Conservation (phyloP, 805 yeast genomes). For the Candida alai region DNA sequence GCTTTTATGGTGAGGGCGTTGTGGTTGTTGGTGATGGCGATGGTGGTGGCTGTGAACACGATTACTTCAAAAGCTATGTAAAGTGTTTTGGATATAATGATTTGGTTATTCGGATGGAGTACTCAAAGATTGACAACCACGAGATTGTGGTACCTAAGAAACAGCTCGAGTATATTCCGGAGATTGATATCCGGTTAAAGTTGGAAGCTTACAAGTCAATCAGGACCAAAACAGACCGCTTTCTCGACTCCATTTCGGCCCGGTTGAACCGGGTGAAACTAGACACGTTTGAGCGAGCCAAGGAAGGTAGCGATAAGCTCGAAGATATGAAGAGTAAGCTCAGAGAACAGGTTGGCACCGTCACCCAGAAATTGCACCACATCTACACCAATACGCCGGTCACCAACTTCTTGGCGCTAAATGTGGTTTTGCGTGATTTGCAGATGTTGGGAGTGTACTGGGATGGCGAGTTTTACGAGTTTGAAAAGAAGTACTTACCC, state of each 20-base stretch:
- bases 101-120: conserved; percentile 74
- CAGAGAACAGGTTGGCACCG: conserved; percentile 44
- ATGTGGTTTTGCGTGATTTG: conserved; percentile 61
- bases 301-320: conserved; percentile 61
- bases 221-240: conserved; percentile 46
- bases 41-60: conserved; percentile 61
- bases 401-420: conserved; percentile 66
- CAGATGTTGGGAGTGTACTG: conserved; percentile 83
- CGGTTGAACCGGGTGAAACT: conserved; percentile 75
- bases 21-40: conserved; percentile 12
- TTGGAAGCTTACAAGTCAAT: conserved; percentile 57
- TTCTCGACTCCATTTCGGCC: conserved; percentile 69
- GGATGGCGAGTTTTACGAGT: conserved; percentile 79
- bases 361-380: conserved; percentile 44
- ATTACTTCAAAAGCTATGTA: conserved; percentile 75
- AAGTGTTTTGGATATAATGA: conserved; percentile 82
- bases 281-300: conserved; percentile 65
- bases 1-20: conserved; percentile 60
- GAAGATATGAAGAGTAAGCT: conserved; percentile 54
- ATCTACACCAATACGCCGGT: conserved; percentile 56
- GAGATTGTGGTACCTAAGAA: conserved; percentile 77
- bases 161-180: conserved; percentile 67
- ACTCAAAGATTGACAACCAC: conserved; percentile 67
- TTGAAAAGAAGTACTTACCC: conserved; percentile 77
- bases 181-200: conserved; percentile 64